phyloP scores from a whole-genome alignment of 345 rosid genomes.

The Populus euphratica region DNA sequence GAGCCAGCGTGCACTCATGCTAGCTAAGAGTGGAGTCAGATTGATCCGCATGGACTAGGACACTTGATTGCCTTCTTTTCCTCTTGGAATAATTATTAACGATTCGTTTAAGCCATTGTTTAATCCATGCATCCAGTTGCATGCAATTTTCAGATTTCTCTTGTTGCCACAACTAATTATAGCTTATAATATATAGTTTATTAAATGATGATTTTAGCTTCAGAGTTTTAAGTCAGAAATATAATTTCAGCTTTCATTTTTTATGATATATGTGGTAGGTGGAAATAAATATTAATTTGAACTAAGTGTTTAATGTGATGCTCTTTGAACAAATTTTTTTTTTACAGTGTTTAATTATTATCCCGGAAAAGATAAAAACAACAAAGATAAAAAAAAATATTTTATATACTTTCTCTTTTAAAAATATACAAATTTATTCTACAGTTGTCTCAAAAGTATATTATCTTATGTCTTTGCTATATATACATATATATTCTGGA shows the following conservation, averaged over 20 bases:
- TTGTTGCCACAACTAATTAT: neutral
- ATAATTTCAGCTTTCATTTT: too few species aligned
- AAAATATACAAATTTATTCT: too few species aligned
- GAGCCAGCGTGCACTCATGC: conserved; percentile 16
- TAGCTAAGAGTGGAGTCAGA: conserved; percentile 2
- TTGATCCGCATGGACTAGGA: conserved; percentile 13
- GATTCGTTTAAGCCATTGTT: neutral
- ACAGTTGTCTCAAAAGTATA: too few species aligned
- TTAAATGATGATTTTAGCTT: neutral
- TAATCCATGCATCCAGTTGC: neutral
- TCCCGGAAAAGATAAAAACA: too few species aligned
- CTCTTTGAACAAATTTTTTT: too few species aligned
- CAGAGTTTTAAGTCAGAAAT: neutral
- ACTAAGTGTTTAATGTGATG: too few species aligned
- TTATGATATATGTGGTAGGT: neutral
- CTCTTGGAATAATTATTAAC: neutral
- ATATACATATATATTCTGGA: too few species aligned
- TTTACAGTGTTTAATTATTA: too few species aligned
- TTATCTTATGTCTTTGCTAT: too few species aligned
- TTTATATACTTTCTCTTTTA: too few species aligned
- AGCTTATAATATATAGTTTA: neutral
- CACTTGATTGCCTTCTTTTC: conserved; percentile 1
- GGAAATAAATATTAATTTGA: neutral
- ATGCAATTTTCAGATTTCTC: neutral
- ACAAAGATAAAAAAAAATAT: too few species aligned